Conservation (phyloP, 257 asterid genomes). For the Datura wrightii region DNA sequence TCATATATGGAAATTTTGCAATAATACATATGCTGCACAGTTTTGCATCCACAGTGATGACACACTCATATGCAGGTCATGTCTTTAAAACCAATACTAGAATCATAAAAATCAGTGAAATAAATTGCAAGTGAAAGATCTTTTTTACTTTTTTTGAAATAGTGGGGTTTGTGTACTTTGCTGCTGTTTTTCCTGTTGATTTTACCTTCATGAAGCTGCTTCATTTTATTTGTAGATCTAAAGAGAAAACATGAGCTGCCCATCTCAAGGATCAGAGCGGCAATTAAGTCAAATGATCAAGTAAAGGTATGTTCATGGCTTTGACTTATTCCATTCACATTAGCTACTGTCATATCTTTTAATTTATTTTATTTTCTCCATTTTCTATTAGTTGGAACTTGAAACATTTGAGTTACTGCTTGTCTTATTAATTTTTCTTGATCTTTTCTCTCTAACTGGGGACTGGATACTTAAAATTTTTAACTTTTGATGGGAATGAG, state of each 20-base stretch:
- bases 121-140: neutral
- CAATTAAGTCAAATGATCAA: conserved; percentile 45
- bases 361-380: neutral
- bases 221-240: conserved; percentile 38
- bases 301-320: conserved; percentile 43
- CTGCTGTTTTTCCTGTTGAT: neutral
- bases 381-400: neutral
- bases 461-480: neutral
- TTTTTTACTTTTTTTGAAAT: conserved; percentile 13
- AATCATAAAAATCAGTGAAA: neutral
- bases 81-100: neutral
- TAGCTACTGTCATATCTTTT: neutral
- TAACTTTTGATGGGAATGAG: neutral
- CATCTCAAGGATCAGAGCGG: conserved; percentile 49
- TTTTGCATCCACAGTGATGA: neutral
- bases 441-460: conserved; percentile 18
- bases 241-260: conserved; percentile 41
- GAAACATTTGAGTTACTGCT: neutral
- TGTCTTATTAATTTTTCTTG: neutral
- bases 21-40: conserved; percentile 12
- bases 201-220: neutral
- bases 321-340: conserved; percentile 5
- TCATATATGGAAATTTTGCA: neutral
- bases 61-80: neutral
- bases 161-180: conserved; percentile 5